Evolutionary conservation across 495 filamentous ascomycete genomes (phyloP).

Genomic region (Lophiotrema nucula): DNA sequence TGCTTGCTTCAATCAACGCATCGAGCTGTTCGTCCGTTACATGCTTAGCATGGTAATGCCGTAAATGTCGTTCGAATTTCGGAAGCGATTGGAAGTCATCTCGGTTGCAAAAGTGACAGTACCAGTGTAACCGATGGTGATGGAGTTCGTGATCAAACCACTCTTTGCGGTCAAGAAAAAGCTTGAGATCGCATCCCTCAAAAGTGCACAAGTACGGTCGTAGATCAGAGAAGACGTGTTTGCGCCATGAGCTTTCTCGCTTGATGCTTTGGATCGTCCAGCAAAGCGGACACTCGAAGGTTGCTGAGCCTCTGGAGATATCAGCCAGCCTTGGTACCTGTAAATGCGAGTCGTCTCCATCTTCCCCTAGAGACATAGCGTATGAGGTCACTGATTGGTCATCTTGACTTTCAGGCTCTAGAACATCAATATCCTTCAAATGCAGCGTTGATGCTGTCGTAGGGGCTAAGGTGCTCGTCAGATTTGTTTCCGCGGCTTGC

Average conservation of each 20-base stretch:
- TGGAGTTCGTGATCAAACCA: constrained; percentile 21
- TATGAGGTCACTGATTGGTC: constrained; percentile 11
- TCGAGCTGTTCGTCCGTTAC: constrained; percentile 6
- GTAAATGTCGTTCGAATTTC: constrained; percentile 1
- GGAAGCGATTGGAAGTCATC: not conserved
- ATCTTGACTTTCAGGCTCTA: constrained; percentile 1
- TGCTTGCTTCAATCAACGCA: not conserved
- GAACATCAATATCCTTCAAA: not conserved
- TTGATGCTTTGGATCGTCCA: constrained; percentile 8
- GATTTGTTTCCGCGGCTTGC: not conserved
- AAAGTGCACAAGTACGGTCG: constrained; percentile 17
- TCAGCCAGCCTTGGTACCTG: not conserved
- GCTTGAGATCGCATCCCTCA: constrained; percentile 6
- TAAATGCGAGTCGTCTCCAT: constrained; percentile 1
- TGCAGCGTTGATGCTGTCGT: constrained; percentile 29
- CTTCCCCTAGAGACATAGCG: constrained; percentile 11
- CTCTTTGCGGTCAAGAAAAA: constrained; percentile 4
- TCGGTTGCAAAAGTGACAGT: constrained; percentile 1
- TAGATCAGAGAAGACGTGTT: constrained; percentile 12
- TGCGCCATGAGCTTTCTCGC: not conserved
- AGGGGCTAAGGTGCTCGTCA: constrained; percentile 6
- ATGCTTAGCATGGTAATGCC: not conserved
- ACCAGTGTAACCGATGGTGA: constrained; percentile 5
- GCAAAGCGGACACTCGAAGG: constrained; percentile 29
- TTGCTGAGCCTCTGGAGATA: not conserved